These are phyloP conservation scores for Hypoxylon sp. DNA, from an alignment of 2,329 filamentous ascomycete species.

Conservation along the genomic window DNA sequence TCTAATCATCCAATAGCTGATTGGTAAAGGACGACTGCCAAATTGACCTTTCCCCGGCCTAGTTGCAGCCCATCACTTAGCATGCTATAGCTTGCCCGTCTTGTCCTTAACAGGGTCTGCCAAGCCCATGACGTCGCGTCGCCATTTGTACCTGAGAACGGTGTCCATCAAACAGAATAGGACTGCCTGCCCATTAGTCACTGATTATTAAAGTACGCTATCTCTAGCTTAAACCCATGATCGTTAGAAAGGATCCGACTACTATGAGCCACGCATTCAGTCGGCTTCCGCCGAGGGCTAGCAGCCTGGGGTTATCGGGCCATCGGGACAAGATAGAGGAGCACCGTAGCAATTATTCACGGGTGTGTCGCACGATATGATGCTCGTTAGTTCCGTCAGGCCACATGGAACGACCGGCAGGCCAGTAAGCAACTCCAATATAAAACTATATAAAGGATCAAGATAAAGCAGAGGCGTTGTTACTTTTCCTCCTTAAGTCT, in stretches of 20 bases:
- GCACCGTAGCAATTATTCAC: conserved; percentile 6
- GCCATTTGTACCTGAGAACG: conserved; percentile 26
- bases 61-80: conserved; percentile 12
- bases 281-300: conserved; percentile 5
- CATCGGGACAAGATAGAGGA: conserved; percentile 31
- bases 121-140: conserved; percentile 39
- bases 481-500: background rate
- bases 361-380: conserved; percentile 30
- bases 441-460: background rate
- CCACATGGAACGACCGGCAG: conserved; percentile 18
- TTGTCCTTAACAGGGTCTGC: conserved; percentile 24
- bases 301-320: conserved; percentile 22
- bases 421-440: background rate
- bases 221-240: conserved; percentile 14
- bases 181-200: conserved; percentile 34
- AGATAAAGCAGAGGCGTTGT: background rate
- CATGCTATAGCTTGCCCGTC: conserved; percentile 18
- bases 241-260: conserved; percentile 10
- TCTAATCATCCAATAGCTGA: conserved; percentile 31
- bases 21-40: conserved; percentile 25
- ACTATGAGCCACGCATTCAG: background rate
- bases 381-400: conserved; percentile 17
- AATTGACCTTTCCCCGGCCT: conserved; percentile 26
- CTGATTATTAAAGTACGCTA: conserved; percentile 36
- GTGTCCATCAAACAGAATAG: conserved; percentile 5